Percentiles rank a stretch among this genome's conserved stretches.
Conservation (phyloP, 2,329 filamentous ascomycete species). For the Fusarium sp. region DNA sequence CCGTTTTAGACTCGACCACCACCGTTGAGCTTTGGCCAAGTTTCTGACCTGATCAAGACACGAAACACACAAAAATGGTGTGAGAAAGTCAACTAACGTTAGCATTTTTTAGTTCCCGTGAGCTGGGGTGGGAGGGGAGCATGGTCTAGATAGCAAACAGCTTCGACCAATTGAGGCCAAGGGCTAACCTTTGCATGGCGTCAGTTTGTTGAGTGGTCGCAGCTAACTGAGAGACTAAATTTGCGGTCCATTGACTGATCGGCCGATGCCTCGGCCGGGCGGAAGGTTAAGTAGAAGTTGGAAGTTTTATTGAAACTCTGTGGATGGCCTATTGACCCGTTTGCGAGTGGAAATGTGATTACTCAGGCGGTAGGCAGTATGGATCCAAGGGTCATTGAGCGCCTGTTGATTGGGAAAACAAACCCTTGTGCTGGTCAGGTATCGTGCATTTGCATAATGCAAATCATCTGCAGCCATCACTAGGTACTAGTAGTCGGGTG, state of each 20-base stretch:
- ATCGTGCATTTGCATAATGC: conserved; percentile 24
- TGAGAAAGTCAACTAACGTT: conserved; percentile 10
- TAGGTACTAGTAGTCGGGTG: conserved; percentile 9
- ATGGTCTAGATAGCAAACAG: conserved; percentile 1
- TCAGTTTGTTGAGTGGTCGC: conserved; percentile 18
- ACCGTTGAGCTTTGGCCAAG: conserved; percentile 8
- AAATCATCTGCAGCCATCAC: conserved; percentile 31
- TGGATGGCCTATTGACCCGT: background rate
- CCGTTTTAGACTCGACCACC: too few species aligned
- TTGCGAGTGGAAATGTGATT: background rate
- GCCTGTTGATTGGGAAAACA: background rate
- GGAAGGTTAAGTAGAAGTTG: background rate
- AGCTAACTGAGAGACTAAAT: conserved; percentile 6
- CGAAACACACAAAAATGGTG: background rate
- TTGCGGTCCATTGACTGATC: conserved; percentile 25
- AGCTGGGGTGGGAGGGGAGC: background rate
- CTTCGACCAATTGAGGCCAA: conserved; percentile 18
- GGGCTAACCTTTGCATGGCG: conserved; percentile 8
- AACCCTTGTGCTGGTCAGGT: conserved; percentile 4
- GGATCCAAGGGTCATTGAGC: background rate
- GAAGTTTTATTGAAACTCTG: conserved; percentile 5
- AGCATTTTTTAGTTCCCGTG: conserved; percentile 38
- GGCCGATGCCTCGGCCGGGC: conserved; percentile 26
- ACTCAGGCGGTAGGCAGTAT: too few species aligned
- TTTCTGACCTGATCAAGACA: conserved; percentile 8